Conservation (phyloP, 2,329 filamentous ascomycete species). For the Aureobasidium sp. region DNA sequence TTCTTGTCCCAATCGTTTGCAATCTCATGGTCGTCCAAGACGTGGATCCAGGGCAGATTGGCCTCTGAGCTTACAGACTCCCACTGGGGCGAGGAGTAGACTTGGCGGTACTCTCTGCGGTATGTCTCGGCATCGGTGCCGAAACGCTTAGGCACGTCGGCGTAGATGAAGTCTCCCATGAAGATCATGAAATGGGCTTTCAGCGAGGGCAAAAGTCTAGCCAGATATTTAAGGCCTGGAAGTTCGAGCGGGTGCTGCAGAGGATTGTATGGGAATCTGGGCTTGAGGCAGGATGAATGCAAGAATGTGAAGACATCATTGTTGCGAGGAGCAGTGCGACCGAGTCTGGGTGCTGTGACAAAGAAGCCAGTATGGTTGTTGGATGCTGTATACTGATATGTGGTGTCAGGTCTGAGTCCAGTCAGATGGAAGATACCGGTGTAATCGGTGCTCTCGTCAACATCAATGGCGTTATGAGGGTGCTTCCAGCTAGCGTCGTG, state of each 20-base stretch:
- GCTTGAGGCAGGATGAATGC: conserved; percentile 86
- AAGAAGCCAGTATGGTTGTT: conserved; percentile 83
- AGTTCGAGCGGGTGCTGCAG: conserved; percentile 76
- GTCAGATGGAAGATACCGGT: conserved; percentile 62
- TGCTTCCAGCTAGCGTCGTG: conserved; percentile 58
- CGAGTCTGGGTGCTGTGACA: conserved; percentile 62
- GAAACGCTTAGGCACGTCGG: conserved; percentile 77
- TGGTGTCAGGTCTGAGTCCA: conserved; percentile 58
- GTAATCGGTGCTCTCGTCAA: conserved; percentile 73
- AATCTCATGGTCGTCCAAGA: conserved; percentile 95
- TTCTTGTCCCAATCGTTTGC: conserved; percentile 86
- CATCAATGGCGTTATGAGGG: conserved; percentile 54
- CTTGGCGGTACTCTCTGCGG: conserved; percentile 81
- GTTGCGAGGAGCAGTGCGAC: conserved; percentile 45
- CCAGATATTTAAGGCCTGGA: conserved; percentile 69
- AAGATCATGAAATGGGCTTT: conserved; percentile 65
- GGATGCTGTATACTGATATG: conserved; percentile 77
- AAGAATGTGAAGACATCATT: conserved; percentile 73
- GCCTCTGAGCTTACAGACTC: conserved; percentile 23
- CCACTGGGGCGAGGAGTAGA: conserved; percentile 97
- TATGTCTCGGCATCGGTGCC: conserved; percentile 68
- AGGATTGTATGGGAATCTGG: conserved; percentile 80
- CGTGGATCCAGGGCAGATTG: conserved; percentile 86
- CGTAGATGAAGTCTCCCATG: conserved; percentile 81
- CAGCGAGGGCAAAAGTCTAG: conserved; percentile 61